Evolutionary conservation across 129 eudicot species (phyloP), one percentile per base, ranked within the genome.

Genomic region (Scalesia atractyloides): DNA sequence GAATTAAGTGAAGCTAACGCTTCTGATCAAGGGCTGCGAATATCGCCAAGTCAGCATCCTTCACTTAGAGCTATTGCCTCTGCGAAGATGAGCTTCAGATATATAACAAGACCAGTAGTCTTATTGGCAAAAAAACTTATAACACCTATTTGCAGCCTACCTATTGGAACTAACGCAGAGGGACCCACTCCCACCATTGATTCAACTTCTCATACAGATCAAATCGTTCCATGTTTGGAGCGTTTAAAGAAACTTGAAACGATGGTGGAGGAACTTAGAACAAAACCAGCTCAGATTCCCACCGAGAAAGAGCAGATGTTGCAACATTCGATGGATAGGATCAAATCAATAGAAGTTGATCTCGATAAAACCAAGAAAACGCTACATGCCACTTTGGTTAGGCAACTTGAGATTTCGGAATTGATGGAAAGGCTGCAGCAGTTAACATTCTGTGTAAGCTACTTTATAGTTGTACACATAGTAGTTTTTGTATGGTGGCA

Each of bases 331-430:
- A 58, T 91, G 83, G 90, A 91, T 57, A 88, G 96, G 90, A 88
- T 91, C 69, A 91, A 84, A 80, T 88, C 87, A 37, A 88, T 86
- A 20, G 97, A 91, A 82, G 69, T 73, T 74, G 97, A 91, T 82
- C 97, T 91, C 43, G 88, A 88, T 56, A 86, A 86, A 75, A 91
- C 97, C 24, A 91, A 91, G 77, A 86, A 78, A 83, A 96, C 86
- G 49, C 34, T 90, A 54, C 89, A 87, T 74, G 86, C 91, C 61
- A 83, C 97, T 53, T 83, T 87, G 70, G 66, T 75, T 68, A 90
- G 86, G 83, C 97, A 90, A 80, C 80, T 76, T 64, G 89, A 90
- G 79, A 87, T 87, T 64, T 47, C 86, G 0, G 76, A 87, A 51
- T 54, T 85, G 47, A 80, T 87, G 81, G 97, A 90, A 50, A 84